phyloP scores from a whole-genome alignment of 2,329 filamentous ascomycete species.

The Orbilia blumenaviensis region DNA sequence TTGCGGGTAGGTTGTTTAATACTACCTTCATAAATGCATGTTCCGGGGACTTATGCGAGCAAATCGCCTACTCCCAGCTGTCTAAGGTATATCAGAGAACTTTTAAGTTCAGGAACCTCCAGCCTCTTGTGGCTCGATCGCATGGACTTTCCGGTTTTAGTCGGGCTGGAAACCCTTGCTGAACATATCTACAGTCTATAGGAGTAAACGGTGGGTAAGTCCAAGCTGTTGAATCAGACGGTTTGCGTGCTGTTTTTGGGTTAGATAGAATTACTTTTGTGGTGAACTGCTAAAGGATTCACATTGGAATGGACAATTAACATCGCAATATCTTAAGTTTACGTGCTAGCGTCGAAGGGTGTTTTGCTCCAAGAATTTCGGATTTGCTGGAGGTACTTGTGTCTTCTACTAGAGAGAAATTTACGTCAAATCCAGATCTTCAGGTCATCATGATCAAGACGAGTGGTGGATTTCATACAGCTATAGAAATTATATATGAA shows the following conservation, averaged over 20 bases:
- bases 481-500: not conserved
- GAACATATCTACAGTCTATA: not conserved
- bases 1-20: not conserved
- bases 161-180: not conserved
- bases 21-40: no score
- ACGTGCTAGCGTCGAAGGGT: not conserved
- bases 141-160: conserved; percentile 3
- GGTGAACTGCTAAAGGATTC: not conserved
- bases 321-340: not conserved
- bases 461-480: no score
- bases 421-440: not conserved
- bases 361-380: not conserved
- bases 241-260: not conserved
- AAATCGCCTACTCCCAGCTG: not conserved
- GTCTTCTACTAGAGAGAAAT: not conserved
- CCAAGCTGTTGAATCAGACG: not conserved
- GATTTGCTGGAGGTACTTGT: not conserved
- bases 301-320: not conserved
- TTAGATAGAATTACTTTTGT: not conserved
- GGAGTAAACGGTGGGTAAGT: not conserved
- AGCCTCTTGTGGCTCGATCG: conserved; percentile 31
- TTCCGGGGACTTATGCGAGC: conserved; percentile 1
- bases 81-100: not conserved
- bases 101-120: conserved; percentile 14
- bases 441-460: no score